Base-by-base conservation (phyloP, 352 stramenopile genomes). In the Hyaloperonospora arabidopsidis region DNA sequence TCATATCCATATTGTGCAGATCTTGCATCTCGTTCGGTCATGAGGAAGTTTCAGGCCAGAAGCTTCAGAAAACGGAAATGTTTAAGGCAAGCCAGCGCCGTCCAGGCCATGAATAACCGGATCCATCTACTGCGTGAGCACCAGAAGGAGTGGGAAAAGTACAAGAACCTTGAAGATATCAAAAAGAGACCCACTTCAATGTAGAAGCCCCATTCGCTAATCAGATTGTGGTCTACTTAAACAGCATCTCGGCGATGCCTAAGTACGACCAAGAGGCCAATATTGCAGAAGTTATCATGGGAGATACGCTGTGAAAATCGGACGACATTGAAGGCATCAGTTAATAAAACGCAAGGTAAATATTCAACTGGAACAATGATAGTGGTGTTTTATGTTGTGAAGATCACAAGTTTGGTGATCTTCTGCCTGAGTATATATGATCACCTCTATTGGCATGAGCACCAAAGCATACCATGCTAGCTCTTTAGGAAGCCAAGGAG, bases 111-210 rank as follows among this genome's bases (percentile, higher is more conserved):
- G 11, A 41, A 41, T 18, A 14, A 41, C 11, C 35, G 11, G 15
- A 15, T 10, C 2, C 3, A 41, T 18, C 35, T 18, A 14, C 35
- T n/a, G 35, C 35, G 15, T 10, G 11, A 41, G 35, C 35, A 18
- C 35, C 35, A 3, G 15, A 41, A 41, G 15, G 35, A 41, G 11
- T 41, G 11, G 15, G 35, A 15, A n/a, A 10, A 14, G 35, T 41
- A 41, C 15, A 3, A 41, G 35, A 10, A 41, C 4, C 35, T 41
- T 41, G 35, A 18, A 3, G 11, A 5, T 10, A 41, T 41, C 35
- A 41, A 41, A 41, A 41, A n/a, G 35, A 41, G 35, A 18, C 35
- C 35, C 35, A 41, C 35, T 18, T 41, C 11, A 41, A 41, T 41
- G 35, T 41, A 41, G 35, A 3, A 41, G 35, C 11, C 35, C 35